Base-by-base conservation (phyloP, 805 yeast species). In the Wickerhamiella australiensis region DNA sequence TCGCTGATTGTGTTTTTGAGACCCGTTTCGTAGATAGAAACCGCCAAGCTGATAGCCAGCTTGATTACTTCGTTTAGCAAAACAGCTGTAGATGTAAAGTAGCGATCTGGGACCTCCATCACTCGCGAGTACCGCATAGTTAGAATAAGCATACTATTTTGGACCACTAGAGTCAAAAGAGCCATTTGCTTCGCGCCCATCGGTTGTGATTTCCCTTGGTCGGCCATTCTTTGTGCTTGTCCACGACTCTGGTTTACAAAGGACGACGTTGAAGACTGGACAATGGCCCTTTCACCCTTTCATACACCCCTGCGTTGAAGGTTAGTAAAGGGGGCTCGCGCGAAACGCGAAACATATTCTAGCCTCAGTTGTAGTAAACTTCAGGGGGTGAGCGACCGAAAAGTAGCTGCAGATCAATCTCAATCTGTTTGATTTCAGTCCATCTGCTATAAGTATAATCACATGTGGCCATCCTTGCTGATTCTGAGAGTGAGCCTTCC, bases 61-160 rank as follows among this genome's bases (percentile, higher is more conserved):
- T 68, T 68, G 56, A 67, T 53, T 17, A 66, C 45, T 55, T 68
- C 72, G 59, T 66, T 68, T 22, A 68, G 55, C 22, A 68, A 58
- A 33, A 68, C 72, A 3, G 72, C 71, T 1, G 72, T 68, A 17
- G 70, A 66, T 5, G 72, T 60, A 38, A 61, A 56, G 52, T 68
- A 68, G 25, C 59, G 55, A 11, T 50, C 53, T n/a, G 56, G 54
- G 33, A 56, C 54, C 9, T 65, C 67, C 64, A 67, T 66, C 56
- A 67, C 61, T n/a, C 72, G 64, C 13, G 72, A 68, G 53, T 65
- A 68, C 46, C 69, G 65, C 71, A 68, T 68, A 9, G 67, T 67
- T 50, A 68, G 58, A 49, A 68, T 68, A 22, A 68, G 62, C 35
- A 67, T 59, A 23, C 68, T 61, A 53, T 67, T 68, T 54, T 68